These are phyloP conservation scores for Phytopythium chamaehyphon DNA, from an alignment of 352 stramenopile species.

Conservation along the genomic window DNA sequence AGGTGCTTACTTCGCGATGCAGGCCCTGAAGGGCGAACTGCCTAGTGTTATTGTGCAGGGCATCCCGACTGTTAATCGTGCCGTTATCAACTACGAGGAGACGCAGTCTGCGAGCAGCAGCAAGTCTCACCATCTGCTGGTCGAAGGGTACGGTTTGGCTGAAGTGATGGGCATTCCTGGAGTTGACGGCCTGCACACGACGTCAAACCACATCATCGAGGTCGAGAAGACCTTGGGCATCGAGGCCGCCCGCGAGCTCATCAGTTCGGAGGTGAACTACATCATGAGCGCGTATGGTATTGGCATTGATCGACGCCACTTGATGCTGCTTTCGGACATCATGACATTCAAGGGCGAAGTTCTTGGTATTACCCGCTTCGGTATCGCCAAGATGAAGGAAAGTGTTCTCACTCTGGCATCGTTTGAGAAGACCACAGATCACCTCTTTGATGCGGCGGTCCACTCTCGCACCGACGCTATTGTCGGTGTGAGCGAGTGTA, in stretches of 20 bases:
- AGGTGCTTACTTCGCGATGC: constrained; percentile 92
- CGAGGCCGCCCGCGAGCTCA: constrained; percentile 96
- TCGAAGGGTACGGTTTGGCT: constrained; percentile 97
- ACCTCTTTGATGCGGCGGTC: constrained; percentile 99
- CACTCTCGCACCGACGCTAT: constrained; percentile 98
- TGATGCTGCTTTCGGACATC: constrained; percentile 98
- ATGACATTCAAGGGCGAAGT: constrained; percentile 99
- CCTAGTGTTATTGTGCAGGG: constrained; percentile 97
- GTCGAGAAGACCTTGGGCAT: constrained; percentile 96
- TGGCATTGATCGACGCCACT: constrained; percentile 97
- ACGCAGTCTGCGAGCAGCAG: constrained; percentile 44
- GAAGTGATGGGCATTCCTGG: constrained; percentile 98
- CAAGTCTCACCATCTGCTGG: constrained; percentile 95
- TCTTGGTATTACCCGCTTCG: constrained; percentile 93
- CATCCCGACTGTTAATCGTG: constrained; percentile 96
- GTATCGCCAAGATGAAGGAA: constrained; percentile 99
- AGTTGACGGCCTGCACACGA: constrained; percentile 94
- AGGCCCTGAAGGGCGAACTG: constrained; percentile 94
- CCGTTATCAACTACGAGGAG: constrained; percentile 98
- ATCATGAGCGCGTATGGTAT: constrained; percentile 99
- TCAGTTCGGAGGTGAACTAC: constrained; percentile 98
- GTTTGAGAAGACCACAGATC: constrained; percentile 99
- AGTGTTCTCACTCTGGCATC: constrained; percentile 99
- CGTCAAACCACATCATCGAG: constrained; percentile 99
- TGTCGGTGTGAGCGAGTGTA: constrained; percentile 98